Evolutionary conservation across 164 flowering plant species (phyloP).

Genomic region (Houttuynia cordata): DNA sequence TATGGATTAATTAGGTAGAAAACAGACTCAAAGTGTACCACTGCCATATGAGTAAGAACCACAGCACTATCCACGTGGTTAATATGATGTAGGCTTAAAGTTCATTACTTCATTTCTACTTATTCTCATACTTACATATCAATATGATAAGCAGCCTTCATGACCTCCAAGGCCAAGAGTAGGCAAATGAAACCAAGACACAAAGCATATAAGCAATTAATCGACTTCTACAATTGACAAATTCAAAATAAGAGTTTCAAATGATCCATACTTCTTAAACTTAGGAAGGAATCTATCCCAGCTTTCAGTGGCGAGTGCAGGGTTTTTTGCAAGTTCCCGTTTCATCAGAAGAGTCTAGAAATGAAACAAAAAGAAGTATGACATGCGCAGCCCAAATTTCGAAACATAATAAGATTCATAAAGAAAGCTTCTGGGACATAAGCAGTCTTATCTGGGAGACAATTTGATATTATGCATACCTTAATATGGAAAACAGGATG

Average conservation of each 20-base stretch:
- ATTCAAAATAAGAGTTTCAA: neutral
- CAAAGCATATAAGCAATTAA: neutral
- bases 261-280: constrained; percentile 60
- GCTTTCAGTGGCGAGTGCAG: constrained; percentile 65
- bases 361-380: constrained; percentile 1
- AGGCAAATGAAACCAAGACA: too few species aligned
- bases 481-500: constrained; percentile 80
- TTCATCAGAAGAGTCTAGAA: constrained; percentile 68
- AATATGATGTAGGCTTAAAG: too few species aligned
- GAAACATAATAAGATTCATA: too few species aligned
- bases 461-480: constrained; percentile 23
- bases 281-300: constrained; percentile 98
- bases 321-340: constrained; percentile 77
- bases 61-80: too few species aligned
- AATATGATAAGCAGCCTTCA: too few species aligned
- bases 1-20: neutral
- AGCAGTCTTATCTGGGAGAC: neutral
- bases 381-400: too few species aligned
- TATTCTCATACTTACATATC: too few species aligned
- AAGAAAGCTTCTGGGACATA: neutral
- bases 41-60: neutral
- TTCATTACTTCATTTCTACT: too few species aligned
- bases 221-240: neutral
- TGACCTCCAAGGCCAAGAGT: too few species aligned
- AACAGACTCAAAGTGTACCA: too few species aligned